Conservation (phyloP, 805 yeast species). For the Myxozyma vanderwaltii region DNA sequence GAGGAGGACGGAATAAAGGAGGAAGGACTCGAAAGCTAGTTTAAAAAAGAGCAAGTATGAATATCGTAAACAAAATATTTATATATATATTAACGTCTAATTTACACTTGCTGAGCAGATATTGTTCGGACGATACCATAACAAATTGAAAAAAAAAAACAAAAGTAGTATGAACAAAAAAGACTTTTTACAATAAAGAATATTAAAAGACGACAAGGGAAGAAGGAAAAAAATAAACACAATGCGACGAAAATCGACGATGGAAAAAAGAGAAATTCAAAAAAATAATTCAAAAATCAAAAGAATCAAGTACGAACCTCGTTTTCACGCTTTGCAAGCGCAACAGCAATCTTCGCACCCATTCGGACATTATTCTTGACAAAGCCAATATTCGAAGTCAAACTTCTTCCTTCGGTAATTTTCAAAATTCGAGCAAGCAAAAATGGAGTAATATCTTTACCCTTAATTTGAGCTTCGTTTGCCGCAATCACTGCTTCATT, state of each 20-base stretch:
- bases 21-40: background rate
- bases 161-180: too few species aligned
- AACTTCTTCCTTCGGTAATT: conserved; percentile 70
- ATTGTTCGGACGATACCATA: background rate
- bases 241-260: background rate
- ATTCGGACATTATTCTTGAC: conserved; percentile 73
- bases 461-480: conserved; percentile 52
- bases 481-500: conserved; percentile 63
- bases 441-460: conserved; percentile 81
- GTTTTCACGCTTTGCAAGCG: conserved; percentile 44
- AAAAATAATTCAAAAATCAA: background rate
- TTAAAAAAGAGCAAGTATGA: background rate
- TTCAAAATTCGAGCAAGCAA: conserved; percentile 64
- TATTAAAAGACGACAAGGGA: too few species aligned
- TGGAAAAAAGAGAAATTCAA: background rate
- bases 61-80: background rate
- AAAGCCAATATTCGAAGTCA: conserved; percentile 69
- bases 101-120: background rate
- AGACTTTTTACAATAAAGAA: too few species aligned
- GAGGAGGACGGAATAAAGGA: background rate
- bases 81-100: background rate
- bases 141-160: background rate
- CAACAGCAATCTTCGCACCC: conserved; percentile 68
- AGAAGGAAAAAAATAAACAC: background rate
- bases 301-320: conserved; percentile 35